Conservation (phyloP, 1,139 yeast genomes). For the Candida glucosophila region DNA sequence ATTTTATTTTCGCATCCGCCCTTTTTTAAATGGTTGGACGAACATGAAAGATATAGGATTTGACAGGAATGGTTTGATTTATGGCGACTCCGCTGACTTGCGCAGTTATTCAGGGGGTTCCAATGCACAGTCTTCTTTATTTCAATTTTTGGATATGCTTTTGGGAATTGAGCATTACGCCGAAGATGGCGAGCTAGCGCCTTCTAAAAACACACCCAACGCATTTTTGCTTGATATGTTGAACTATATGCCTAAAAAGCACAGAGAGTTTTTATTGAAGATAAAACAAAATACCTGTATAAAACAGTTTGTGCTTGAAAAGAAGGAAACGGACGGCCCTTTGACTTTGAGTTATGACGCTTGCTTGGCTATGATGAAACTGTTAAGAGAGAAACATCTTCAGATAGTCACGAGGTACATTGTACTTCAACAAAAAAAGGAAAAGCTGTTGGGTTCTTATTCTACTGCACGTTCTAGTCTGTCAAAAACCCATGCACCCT, state of each 20-base stretch:
- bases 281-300: slow-evolving; percentile 50
- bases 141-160: slow-evolving; percentile 76
- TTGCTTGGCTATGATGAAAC: slow-evolving; percentile 79
- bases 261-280: slow-evolving; percentile 60
- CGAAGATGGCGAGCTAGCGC: too few species aligned
- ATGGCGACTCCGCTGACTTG: slow-evolving; percentile 57
- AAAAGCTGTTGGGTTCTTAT: slow-evolving; percentile 43
- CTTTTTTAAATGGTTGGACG: slow-evolving; percentile 90
- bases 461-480: slow-evolving; percentile 54
- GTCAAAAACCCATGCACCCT: slow-evolving; percentile 35
- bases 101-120: slow-evolving; percentile 81
- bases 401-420: slow-evolving; percentile 86
- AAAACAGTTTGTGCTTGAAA: slow-evolving; percentile 49
- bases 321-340: slow-evolving; percentile 38
- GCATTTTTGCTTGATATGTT: slow-evolving; percentile 81
- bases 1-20: slow-evolving; percentile 78
- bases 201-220: slow-evolving; percentile 63
- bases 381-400: slow-evolving; percentile 87
- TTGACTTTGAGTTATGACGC: slow-evolving; percentile 76
- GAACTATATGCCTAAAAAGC: slow-evolving; percentile 81
- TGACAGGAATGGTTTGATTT: slow-evolving; percentile 62
- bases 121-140: slow-evolving; percentile 85
- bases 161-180: slow-evolving; percentile 68
- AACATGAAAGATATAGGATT: slow-evolving; percentile 86
- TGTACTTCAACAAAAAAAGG: slow-evolving; percentile 63